These are phyloP conservation scores for Camellia sinensis DNA, from an alignment of 148 eudicot genomes.

Conservation along the genomic window DNA sequence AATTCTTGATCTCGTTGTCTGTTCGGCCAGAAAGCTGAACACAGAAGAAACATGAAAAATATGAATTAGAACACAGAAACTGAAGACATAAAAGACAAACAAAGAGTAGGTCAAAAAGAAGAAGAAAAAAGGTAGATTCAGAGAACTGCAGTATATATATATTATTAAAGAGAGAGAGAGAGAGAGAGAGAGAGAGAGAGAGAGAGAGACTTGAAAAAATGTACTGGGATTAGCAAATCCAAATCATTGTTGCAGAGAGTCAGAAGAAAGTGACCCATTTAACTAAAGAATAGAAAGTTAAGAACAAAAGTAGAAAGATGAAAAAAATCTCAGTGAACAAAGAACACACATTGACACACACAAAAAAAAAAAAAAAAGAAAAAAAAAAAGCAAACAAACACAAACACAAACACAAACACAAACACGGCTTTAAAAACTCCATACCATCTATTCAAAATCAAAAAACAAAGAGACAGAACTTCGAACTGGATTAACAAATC, in stretches of 20 bases:
- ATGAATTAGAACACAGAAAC: constrained; percentile 2
- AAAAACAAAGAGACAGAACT: background rate
- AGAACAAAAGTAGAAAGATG: background rate
- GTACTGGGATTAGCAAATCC: background rate
- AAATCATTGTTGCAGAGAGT: background rate
- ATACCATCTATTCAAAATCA: background rate
- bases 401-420: background rate
- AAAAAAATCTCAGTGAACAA: background rate
- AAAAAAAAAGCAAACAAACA: background rate
- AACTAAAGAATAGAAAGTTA: background rate
- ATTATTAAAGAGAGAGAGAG: background rate
- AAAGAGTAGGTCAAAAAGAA: constrained; percentile 1
- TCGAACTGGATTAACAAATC: too few species aligned
- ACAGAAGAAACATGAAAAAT: background rate
- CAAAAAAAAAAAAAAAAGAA: background rate
- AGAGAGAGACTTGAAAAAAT: background rate
- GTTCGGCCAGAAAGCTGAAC: constrained; percentile 82
- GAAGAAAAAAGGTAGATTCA: too few species aligned
- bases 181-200: constrained; percentile 8
- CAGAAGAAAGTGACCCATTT: background rate
- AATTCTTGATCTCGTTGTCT: constrained; percentile 89
- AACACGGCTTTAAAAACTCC: background rate
- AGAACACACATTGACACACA: too few species aligned
- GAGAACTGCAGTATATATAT: too few species aligned
- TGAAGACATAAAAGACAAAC: background rate